Evolutionary conservation across 2,329 filamentous ascomycete genomes (phyloP), one percentile per base, ranked within the genome.

Genomic region (Decorospora gaudefroyi): DNA sequence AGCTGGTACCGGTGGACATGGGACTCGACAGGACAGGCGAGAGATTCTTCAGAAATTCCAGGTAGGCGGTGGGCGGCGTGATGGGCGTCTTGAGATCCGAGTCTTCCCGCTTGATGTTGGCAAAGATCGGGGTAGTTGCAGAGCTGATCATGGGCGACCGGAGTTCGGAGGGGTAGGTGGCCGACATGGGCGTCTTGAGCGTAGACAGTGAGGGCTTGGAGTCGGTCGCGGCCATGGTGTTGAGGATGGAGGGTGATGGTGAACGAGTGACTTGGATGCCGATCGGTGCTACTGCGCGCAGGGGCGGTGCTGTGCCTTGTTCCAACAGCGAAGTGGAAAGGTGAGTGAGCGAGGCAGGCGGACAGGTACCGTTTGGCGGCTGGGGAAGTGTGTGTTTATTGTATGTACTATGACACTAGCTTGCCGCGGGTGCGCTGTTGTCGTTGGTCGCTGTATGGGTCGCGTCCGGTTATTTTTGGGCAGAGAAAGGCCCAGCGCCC

Each of bases 21-120:
- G 88, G 87, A 52, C 85, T 90, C 65, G 84, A 82, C 46, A 90
- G 77, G 12, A 86, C 76, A 1, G 81, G 81, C 1, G 81, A 86
- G 73, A 95, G 83, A 48, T 85, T 84, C 73, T 90, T 92, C 52
- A 97, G 84, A 67, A 96, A 97, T 65, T 97, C 90, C 57, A 89
- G 86, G 68, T 97, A 97, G 45, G 92, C 91, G 15, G 82, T 78
- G 3, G 92, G 92, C 38, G 92, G 92, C 37, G 88, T 95, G 69
- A 97, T 95, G 34, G 91, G 91, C 4, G 91, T 96, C 73, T 84
- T 86, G 45, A 83, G 72, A 30, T 78, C 49, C 2, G 43, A 46
- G 46, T 84, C 80, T 57, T 87, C 80, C 41, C 75, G 74, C 71
- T 91, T 92, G 76, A 91, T 81, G 59, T 50, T 61, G 48, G 61